These are phyloP conservation scores for Rhypophila decipiens DNA, from an alignment of 495 filamentous ascomycete species.

Conservation along the genomic window DNA sequence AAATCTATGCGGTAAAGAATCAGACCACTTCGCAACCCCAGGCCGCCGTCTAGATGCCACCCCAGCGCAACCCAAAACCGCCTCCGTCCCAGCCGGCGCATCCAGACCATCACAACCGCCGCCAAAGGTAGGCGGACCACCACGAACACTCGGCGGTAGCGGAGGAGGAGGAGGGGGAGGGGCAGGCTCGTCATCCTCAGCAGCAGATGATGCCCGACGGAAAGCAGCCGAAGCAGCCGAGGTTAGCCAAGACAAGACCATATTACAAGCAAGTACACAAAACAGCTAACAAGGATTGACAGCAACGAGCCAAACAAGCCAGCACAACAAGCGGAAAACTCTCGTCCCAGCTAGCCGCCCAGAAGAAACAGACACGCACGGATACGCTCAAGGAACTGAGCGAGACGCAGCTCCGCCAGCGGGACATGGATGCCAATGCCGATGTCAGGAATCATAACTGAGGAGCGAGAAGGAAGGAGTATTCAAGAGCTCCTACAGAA, in stretches of 20 bases:
- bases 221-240: slow-evolving; percentile 65
- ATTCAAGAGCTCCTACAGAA: too few species aligned
- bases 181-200: not conserved
- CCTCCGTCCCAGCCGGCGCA: slow-evolving; percentile 27
- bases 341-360: slow-evolving; percentile 53
- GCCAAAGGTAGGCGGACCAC: slow-evolving; percentile 43
- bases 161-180: slow-evolving; percentile 12
- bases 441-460: slow-evolving; percentile 48
- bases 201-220: slow-evolving; percentile 43
- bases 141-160: slow-evolving; percentile 48
- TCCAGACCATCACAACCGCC: slow-evolving; percentile 21
- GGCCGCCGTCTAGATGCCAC: slow-evolving; percentile 57
- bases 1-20: slow-evolving; percentile 63
- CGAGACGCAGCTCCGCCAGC: slow-evolving; percentile 46
- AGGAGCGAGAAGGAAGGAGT: too few species aligned
- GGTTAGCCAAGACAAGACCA: slow-evolving; percentile 36
- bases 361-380: slow-evolving; percentile 57
- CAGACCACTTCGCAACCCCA: slow-evolving; percentile 55
- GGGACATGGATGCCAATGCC: slow-evolving; percentile 51
- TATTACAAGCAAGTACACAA: not conserved
- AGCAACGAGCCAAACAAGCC: slow-evolving; percentile 40
- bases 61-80: slow-evolving; percentile 28
- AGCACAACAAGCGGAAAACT: slow-evolving; percentile 50
- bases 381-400: slow-evolving; percentile 54
- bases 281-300: slow-evolving; percentile 1